Evolutionary conservation across 305 asterid genomes (phyloP).

Genomic region (Fraxinus ornus): DNA sequence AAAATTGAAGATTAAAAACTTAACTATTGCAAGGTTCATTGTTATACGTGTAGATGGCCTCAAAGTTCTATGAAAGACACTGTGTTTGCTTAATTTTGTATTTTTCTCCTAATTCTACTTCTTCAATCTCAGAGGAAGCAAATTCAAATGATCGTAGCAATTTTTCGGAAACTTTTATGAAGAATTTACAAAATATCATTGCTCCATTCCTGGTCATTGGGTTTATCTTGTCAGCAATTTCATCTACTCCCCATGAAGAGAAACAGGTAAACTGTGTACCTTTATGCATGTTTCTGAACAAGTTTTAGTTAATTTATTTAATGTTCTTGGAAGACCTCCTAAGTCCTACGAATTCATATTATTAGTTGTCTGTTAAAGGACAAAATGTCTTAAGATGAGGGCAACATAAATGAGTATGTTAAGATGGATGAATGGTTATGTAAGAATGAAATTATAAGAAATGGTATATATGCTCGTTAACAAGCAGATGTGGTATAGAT

Average conservation of each 20-base stretch:
- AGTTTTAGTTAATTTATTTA: conserved; percentile 6
- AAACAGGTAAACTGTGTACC: conserved; percentile 49
- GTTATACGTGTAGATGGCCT: neutral
- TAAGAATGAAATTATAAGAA: neutral
- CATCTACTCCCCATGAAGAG: conserved; percentile 49
- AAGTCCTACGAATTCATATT: neutral
- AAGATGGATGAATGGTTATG: neutral
- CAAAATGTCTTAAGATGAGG: neutral
- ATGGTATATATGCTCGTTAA: neutral
- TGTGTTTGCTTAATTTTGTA: neutral
- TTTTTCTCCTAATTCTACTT: conserved; percentile 16
- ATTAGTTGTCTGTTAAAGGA: neutral
- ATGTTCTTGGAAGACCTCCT: neutral
- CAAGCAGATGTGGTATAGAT: neutral
- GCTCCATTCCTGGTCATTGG: conserved; percentile 48
- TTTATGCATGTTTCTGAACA: conserved; percentile 3
- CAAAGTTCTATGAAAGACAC: neutral
- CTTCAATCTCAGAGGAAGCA: conserved; percentile 55
- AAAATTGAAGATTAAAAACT: conserved; percentile 1
- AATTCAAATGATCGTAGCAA: conserved; percentile 43
- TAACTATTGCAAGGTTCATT: neutral
- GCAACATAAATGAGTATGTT: neutral
- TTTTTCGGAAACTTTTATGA: conserved; percentile 29
- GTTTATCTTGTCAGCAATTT: conserved; percentile 35
- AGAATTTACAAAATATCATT: conserved; percentile 37